Percentiles rank a stretch among this genome's conserved stretches.
phyloP scores from a whole-genome alignment of 1,139 yeast genomes.

The Pichia sp. region DNA sequence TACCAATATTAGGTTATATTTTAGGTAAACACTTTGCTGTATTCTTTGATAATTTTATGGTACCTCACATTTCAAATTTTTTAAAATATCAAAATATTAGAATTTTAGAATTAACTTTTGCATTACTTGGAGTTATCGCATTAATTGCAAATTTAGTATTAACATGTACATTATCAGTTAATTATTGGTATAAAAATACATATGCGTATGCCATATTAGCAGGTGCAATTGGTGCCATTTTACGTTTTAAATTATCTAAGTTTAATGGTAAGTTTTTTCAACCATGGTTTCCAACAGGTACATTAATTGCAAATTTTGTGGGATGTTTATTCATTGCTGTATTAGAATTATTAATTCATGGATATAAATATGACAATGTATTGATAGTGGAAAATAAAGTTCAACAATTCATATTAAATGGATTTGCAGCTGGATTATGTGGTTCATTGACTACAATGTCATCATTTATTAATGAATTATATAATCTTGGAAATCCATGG shows the following conservation, averaged over 20 bases:
- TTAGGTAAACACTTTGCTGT: slow-evolving; percentile 39
- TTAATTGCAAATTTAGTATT: slow-evolving; percentile 26
- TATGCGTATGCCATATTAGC: slow-evolving; percentile 58
- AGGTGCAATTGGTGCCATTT: slow-evolving; percentile 62
- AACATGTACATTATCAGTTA: slow-evolving; percentile 21
- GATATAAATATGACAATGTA: slow-evolving; percentile 16
- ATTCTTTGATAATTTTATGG: slow-evolving; percentile 10
- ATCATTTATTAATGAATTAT: slow-evolving; percentile 66
- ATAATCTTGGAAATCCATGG: slow-evolving; percentile 29
- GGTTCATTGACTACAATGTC: slow-evolving; percentile 76
- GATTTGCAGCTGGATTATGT: slow-evolving; percentile 65
- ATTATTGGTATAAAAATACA: slow-evolving; percentile 41
- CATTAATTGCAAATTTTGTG: slow-evolving; percentile 58
- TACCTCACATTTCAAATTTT: slow-evolving; percentile 4
- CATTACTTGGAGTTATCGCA: slow-evolving; percentile 19
- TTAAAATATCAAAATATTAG: slow-evolving; percentile 11
- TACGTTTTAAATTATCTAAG: slow-evolving; percentile 53
- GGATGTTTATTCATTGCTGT: slow-evolving; percentile 58
- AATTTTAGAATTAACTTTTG: slow-evolving; percentile 15
- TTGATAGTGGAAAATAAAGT: slow-evolving; percentile 32
- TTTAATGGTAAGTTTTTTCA: slow-evolving; percentile 21
- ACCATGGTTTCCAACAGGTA: slow-evolving; percentile 60
- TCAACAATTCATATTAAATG: slow-evolving; percentile 49
- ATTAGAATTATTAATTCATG: slow-evolving; percentile 48
- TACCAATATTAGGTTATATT: slow-evolving; percentile 37